Evolutionary conservation across 441 rosid species (phyloP), one percentile per base, ranked within the genome.

Genomic region (Pelargonium myrrhifolium): DNA sequence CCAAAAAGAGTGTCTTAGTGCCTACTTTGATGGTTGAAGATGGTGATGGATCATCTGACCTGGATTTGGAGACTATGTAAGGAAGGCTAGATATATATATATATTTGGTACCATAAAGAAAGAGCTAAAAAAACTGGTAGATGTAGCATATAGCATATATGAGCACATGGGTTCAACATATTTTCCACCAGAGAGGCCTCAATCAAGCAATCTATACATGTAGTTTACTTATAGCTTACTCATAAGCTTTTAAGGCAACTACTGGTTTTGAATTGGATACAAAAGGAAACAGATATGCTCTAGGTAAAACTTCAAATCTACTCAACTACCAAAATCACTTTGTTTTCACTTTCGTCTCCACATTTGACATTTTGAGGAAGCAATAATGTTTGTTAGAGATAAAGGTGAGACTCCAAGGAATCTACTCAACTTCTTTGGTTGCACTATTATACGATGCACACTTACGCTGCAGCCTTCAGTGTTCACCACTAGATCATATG

Each of bases 41-140:
- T 65, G 72, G 62, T 62, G 74, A 79, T 55, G 51, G 45, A 17
- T 68, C 76, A 66, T 70, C 71, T 43, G 66, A 64, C 49, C 10
- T 68, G 55, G 55, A 26, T 31, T 67, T 69, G 78, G 79, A 72
- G 67, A 63, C 72, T 81, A 77, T 77, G 83, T 79, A 80, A 53
- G 43, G 22, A n/a, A n/a, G n/a, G n/a, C n/a, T n/a, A n/a, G n/a
- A n/a, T n/a, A n/a, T n/a, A n/a, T n/a, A n/a, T n/a, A n/a, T n/a
- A 35, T 35, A 42, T 9, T 42, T 42, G 47, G 47, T 12, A 42
- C 47, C 10, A 9, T 2, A 0, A 12, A 42, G 47, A 39, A 39
- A 39, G 43, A 9, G 10, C 43, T 39, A 39, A 39, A 5, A 39
- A 9, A 39, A 39, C 31, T 39, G 43, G 43, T 39, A 39, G 43